These are phyloP conservation scores for Dalechampia spathulata DNA, from an alignment of 441 rosid genomes.

Conservation along the genomic window DNA sequence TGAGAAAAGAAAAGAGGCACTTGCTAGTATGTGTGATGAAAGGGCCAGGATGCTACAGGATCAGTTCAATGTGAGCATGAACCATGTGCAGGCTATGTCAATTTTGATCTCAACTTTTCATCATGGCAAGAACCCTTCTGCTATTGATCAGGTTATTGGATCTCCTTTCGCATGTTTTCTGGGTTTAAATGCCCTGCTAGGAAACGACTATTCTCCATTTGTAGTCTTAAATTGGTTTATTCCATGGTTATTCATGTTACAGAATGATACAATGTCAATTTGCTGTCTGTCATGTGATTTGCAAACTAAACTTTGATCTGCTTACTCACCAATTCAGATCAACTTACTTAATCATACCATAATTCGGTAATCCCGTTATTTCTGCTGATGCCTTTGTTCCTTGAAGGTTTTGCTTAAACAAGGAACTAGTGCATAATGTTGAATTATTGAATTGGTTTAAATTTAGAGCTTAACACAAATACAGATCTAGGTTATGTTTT, in stretches of 20 bases:
- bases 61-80: conserved; percentile 96
- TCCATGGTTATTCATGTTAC: conserved; percentile 1
- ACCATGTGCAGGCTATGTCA: conserved; percentile 92
- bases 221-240: conserved; percentile 8
- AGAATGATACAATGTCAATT: conserved; percentile 1
- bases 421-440: conserved; percentile 1
- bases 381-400: not conserved
- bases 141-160: conserved; percentile 79
- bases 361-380: not conserved
- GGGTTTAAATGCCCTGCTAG: no score
- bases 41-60: conserved; percentile 94
- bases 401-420: not conserved
- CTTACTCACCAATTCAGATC: conserved; percentile 3
- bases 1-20: conserved; percentile 73
- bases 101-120: conserved; percentile 86
- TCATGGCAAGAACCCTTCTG: conserved; percentile 79
- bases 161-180: conserved; percentile 14
- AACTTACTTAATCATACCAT: conserved; percentile 6
- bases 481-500: conserved; percentile 17
- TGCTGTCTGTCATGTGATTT: not conserved
- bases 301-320: not conserved
- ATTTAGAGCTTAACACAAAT: conserved; percentile 6
- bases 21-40: conserved; percentile 85
- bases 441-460: conserved; percentile 9
- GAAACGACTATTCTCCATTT: conserved; percentile 8